These are phyloP conservation scores for Albizia julibrissin DNA, from an alignment of 306 rosid species.

Conservation along the genomic window DNA sequence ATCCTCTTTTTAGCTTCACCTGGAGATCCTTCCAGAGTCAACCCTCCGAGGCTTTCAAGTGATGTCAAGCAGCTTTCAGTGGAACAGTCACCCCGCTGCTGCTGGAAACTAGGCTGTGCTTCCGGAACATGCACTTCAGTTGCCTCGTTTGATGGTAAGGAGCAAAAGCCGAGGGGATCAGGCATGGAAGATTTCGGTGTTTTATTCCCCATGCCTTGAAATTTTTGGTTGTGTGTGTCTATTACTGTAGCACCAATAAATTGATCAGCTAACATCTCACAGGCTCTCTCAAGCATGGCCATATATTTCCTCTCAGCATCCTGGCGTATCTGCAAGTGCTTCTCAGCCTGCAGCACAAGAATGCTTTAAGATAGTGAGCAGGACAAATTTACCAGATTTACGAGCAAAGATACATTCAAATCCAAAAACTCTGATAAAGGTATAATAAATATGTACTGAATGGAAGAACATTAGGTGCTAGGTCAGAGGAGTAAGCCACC, in stretches of 20 bases:
- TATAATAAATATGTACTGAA: neutral
- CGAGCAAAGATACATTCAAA: neutral
- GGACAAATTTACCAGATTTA: neutral
- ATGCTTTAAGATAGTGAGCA: neutral
- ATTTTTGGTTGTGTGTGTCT: neutral
- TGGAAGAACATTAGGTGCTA: neutral
- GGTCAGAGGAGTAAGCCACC: neutral
- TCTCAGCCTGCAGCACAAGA: neutral
- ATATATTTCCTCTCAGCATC: conserved; percentile 9
- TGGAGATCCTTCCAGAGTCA: conserved; percentile 1
- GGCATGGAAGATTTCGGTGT: neutral
- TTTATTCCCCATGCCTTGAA: conserved; percentile 3
- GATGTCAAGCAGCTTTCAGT: conserved; percentile 4
- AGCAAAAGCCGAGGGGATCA: neutral
- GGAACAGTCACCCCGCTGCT: neutral
- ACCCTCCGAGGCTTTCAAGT: conserved; percentile 7
- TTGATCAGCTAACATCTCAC: conserved; percentile 14
- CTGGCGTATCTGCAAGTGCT: conserved; percentile 11
- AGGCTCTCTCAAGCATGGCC: conserved; percentile 20
- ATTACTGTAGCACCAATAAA: neutral
- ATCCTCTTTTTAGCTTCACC: neutral
- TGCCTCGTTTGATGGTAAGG: neutral
- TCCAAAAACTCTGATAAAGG: neutral
- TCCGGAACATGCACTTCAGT: neutral
- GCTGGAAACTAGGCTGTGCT: neutral